phyloP scores from a whole-genome alignment of 192 early-diverging fungal species.

The Backusella psychrophila region DNA sequence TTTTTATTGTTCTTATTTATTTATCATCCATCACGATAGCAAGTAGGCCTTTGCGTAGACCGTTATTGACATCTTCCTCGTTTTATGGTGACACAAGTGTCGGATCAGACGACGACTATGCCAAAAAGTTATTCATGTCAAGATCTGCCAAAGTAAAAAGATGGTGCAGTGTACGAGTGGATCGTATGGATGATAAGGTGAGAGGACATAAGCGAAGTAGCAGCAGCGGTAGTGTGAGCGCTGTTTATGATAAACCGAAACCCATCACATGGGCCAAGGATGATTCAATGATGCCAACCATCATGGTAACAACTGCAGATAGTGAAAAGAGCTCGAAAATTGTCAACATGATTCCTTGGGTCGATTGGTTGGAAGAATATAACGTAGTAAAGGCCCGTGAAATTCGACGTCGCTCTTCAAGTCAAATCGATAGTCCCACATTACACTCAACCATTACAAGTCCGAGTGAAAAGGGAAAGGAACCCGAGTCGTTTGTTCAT shows the following conservation, averaged over 20 bases:
- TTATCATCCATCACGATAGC: neutral
- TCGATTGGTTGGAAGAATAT: constrained; percentile 39
- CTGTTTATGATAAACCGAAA: neutral
- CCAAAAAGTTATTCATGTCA: constrained; percentile 21
- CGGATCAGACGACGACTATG: constrained; percentile 26
- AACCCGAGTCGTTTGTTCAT: neutral
- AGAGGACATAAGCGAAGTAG: neutral
- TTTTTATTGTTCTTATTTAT: neutral
- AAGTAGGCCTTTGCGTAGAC: neutral
- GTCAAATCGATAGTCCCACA: neutral
- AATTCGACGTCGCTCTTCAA: constrained; percentile 19
- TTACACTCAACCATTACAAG: neutral
- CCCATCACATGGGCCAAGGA: neutral
- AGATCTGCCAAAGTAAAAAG: constrained; percentile 26
- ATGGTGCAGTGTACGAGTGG: constrained; percentile 13
- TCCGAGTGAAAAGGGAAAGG: neutral
- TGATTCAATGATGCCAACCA: constrained; percentile 18
- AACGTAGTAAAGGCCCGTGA: constrained; percentile 24
- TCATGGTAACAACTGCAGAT: constrained; percentile 14
- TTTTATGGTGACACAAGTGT: neutral
- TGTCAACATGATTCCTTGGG: constrained; percentile 30
- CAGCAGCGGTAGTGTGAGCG: neutral
- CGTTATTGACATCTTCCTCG: neutral
- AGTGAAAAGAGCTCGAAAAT: constrained; percentile 5
- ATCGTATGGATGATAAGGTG: neutral